Evolutionary conservation across 2,329 filamentous ascomycete species (phyloP), one percentile per base, ranked within the genome.

Genomic region (Westerdykella ornata): DNA sequence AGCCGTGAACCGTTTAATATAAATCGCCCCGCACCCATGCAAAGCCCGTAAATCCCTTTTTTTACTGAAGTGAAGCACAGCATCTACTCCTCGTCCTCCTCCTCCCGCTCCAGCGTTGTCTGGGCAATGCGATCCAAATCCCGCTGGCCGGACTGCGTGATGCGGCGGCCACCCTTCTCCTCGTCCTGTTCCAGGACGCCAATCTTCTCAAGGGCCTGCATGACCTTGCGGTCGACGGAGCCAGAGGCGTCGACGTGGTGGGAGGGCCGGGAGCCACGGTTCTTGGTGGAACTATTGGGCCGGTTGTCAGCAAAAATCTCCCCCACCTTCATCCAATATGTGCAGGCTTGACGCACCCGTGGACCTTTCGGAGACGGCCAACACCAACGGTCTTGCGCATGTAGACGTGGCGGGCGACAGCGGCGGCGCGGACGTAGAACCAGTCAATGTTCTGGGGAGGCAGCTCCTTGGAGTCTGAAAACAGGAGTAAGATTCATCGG

Each of bases 361-460:
- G 92, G 56, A 85, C 85, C 79, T 94, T 95, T 73, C 90, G 85
- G 63, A 98, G 83, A 69, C 92, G 88, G 75, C 92, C 92, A 62
- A 98, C 88, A 80, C 92, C 92, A 69, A 98, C 89, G 53, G 89
- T 96, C 82, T 98, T 98, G 78, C 92, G 86, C 72, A 98, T 80
- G 81, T 98, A 98, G 79, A 98, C 84, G 80, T 97, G 90, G 69
- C 89, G 88, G 67, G 92, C 92, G 69, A 98, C 84, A 58, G 90
- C 82, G 63, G 92, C 92, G 65, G 90, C 89, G 69, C 92, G 89
- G 70, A 82, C 70, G 76, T 84, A 84, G 77, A 79, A 83, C 92
- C 92, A 98, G 81, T 98, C 92, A 70, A 89, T 87, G 73, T 89
- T 85, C 82, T 97, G 89, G 67, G 90, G 92, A 67, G 90, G 90